Conservation (phyloP, 2,329 filamentous ascomycete genomes). For the Sporothrix protearum region DNA sequence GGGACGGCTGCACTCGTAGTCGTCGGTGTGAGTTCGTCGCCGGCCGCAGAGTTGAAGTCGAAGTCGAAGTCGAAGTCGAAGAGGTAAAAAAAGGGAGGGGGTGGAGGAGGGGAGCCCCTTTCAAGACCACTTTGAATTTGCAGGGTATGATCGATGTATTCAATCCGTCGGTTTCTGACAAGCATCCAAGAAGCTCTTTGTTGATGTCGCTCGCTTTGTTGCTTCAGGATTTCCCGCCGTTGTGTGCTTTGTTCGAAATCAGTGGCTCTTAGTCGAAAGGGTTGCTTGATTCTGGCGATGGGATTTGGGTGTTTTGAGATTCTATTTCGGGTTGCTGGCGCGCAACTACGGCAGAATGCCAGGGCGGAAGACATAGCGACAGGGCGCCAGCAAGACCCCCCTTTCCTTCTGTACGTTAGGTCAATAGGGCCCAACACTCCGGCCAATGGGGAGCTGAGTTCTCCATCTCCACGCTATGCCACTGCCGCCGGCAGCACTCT, state of each 20-base stretch:
- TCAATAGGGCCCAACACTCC: neutral
- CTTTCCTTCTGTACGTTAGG: neutral
- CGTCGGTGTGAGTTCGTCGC: constrained; percentile 5
- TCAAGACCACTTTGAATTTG: neutral
- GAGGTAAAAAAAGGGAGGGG: neutral
- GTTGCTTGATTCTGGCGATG: too few species aligned
- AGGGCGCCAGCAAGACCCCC: neutral
- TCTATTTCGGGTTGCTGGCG: neutral
- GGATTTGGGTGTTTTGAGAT: constrained; percentile 10
- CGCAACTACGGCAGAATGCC: constrained; percentile 5
- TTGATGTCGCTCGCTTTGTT: neutral
- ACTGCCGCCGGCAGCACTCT: neutral
- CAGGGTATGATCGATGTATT: neutral
- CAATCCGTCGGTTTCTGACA: neutral
- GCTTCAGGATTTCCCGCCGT: neutral
- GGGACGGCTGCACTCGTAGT: neutral
- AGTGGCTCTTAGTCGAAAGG: too few species aligned
- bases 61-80: neutral
- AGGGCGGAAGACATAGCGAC: neutral
- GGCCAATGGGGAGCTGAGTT: neutral
- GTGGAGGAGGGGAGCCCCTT: neutral
- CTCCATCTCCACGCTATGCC: neutral
- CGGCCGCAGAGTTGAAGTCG: neutral
- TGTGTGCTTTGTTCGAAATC: neutral
- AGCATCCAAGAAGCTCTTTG: neutral